Base-by-base conservation (phyloP, 2,329 filamentous ascomycete genomes). In the Epicoccum sorghinum region DNA sequence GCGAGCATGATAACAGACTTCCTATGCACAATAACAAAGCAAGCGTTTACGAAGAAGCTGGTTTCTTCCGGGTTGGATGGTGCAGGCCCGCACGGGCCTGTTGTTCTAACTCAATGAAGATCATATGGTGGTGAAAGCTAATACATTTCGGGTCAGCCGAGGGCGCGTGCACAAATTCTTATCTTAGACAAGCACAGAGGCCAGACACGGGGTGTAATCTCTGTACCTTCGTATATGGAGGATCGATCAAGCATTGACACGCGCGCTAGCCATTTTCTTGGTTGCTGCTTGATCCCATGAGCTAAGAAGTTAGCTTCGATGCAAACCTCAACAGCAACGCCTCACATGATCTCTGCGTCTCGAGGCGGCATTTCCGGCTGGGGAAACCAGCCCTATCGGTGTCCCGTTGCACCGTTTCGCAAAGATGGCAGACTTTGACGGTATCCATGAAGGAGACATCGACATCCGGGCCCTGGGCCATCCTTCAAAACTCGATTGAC, bases 241-340 rank as follows among this genome's bases (percentile, higher is more conserved):
- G 7, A 52, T 52, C 35, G 13, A 40, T 41, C 50, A 61, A 62
- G 59, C 59, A 55, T 60, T 62, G 52, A 62, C 52, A 56, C 55
- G 47, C 54, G 51, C 49, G 58, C 60, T 62, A 62, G 60, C 57
- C 50, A 37, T 44, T 57, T 60, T 60, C 59, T 60, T 58, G 60
- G 52, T 58, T 35, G 37, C 37, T 57, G 60, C 40, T 60, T 58
- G 30, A 55, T 45, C 59, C 47, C 52, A 43, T 53, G 55, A 58
- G 58, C 47, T 62, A 29, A 57, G 54, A 18, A 46, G 13, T 56
- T 52, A 55, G 47, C 48, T 59, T 58, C 47, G 18, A 61, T 27
- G 60, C 56, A 56, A 57, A 59, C 48, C 56, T 57, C 58, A 55
- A 36, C 47, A 58, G 54, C 56, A 58, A 55, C 56, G 54, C 55